phyloP scores from a whole-genome alignment of 73 alveolate species.

The Stentor roeselii region DNA sequence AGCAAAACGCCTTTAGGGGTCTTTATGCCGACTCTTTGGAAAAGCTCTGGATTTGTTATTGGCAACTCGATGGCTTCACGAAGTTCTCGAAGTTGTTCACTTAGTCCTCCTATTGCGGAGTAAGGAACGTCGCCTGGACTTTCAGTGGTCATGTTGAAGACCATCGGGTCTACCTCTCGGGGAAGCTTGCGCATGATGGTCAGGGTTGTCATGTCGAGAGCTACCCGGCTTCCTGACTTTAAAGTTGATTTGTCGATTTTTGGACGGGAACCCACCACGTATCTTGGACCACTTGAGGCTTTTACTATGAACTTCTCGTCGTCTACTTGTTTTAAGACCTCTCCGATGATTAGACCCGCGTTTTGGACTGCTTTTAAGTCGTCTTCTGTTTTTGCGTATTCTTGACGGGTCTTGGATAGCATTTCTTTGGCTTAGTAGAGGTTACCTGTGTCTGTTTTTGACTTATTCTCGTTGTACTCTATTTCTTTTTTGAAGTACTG shows the following conservation, averaged over 20 bases:
- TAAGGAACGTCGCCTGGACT: constrained; percentile 93
- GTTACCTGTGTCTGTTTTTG: neutral
- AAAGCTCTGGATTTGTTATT: constrained; percentile 97
- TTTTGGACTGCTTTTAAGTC: constrained; percentile 84
- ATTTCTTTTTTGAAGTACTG: neutral
- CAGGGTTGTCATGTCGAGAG: constrained; percentile 85
- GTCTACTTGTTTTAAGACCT: constrained; percentile 59
- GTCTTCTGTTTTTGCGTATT: constrained; percentile 85
- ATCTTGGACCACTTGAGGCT: constrained; percentile 97
- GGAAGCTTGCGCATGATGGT: constrained; percentile 98
- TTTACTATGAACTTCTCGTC: constrained; percentile 83
- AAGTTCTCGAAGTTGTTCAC: constrained; percentile 93
- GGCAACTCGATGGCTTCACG: constrained; percentile 99
- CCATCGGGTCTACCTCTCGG: constrained; percentile 98
- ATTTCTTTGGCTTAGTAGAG: constrained; percentile 47
- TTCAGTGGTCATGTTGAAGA: constrained; percentile 97
- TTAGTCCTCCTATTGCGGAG: constrained; percentile 96
- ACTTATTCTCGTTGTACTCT: constrained; percentile 1
- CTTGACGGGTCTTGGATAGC: constrained; percentile 47
- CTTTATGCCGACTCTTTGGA: constrained; percentile 98
- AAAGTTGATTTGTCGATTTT: constrained; percentile 84
- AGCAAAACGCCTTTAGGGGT: constrained; percentile 99
- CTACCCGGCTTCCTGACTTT: constrained; percentile 51
- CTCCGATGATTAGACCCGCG: constrained; percentile 98
- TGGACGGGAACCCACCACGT: constrained; percentile 96